Evolutionary conservation across 495 filamentous ascomycete genomes (phyloP).

Genomic region (Lentithecium fluviatile): DNA sequence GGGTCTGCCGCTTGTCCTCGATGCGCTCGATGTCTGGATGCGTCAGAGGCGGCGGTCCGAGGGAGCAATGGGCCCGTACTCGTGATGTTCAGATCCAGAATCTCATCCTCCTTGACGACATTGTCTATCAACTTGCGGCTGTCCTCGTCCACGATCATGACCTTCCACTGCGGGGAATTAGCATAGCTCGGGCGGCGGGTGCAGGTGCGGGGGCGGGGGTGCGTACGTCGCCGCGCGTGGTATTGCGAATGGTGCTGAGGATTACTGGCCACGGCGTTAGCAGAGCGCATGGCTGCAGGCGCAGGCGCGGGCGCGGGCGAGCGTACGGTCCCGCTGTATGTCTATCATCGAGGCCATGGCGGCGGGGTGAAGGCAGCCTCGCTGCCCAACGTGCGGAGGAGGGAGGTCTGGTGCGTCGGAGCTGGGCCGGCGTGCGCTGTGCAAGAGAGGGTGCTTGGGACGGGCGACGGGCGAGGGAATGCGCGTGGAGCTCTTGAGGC

Average conservation of each 20-base stretch:
- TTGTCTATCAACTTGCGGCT: conserved; percentile 81
- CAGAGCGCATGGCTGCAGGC: background rate
- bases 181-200: conserved; percentile 26
- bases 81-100: conserved; percentile 90
- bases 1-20: conserved; percentile 74
- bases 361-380: conserved; percentile 21
- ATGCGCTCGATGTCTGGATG: conserved; percentile 82
- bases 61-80: conserved; percentile 54
- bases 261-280: conserved; percentile 50
- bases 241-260: conserved; percentile 57
- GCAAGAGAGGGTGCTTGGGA: background rate
- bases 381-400: background rate
- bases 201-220: conserved; percentile 10
- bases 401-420: background rate
- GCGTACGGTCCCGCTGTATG: conserved; percentile 42
- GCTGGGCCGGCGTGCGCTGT: background rate
- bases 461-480: background rate
- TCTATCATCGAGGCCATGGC: conserved; percentile 46
- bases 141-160: conserved; percentile 79
- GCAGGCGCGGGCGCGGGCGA: background rate
- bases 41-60: conserved; percentile 36
- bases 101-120: conserved; percentile 88
- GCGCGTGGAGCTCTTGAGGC: background rate
- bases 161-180: conserved; percentile 75
- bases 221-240: conserved; percentile 60